Base-by-base conservation (phyloP, 1,139 yeast genomes). In the Kluyveromyces sp. region DNA sequence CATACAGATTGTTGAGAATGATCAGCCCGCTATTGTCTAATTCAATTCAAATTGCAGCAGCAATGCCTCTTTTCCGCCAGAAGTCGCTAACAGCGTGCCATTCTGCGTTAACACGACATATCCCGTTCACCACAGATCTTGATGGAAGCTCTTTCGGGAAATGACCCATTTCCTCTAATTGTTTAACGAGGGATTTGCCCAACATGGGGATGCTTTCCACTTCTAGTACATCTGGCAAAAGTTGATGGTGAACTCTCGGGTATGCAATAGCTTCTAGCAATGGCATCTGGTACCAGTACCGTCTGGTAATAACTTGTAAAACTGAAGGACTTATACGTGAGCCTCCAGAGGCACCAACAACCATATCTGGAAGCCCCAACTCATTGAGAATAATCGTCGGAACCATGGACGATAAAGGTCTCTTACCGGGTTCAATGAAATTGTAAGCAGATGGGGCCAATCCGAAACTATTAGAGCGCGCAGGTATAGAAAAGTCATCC, bases 271-370 rank as follows among this genome's bases (percentile, higher is more conserved):
- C 73, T 41, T 85, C 81, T 26, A 86, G 67, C n/a, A 89, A 59
- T 2, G 81, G 71, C 64, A 77, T 61, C 2, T 74, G 65, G 57
- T 79, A 75, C 61, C 77, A 78, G 53, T 81, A 79, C 4, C 72
- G 67, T 48, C 96, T 70, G 2, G 85, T 72, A 31, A 92, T 76
- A 0, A 92, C 90, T 60, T 89, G 94, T 48, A 90, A 73, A 2
- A 90, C 78, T 0, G 95, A 78, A 0, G 96, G 87, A n/a, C 85
- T 74, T 45, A 92, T 92, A 49, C 95, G 72, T 15, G 95, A 83
- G 0, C 97, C 97, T 6, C 98, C 97, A 1, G 97, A 94, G 0
- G 96, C 95, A 1, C 97, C 97, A 51, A 90, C 75, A 3, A 84
- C 76, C 40, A 87, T 62, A 55, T 83, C 88, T 0, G 86, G 79